Evolutionary conservation across 1,139 yeast species (phyloP).

Genomic region (Kluyveromyces sp.): DNA sequence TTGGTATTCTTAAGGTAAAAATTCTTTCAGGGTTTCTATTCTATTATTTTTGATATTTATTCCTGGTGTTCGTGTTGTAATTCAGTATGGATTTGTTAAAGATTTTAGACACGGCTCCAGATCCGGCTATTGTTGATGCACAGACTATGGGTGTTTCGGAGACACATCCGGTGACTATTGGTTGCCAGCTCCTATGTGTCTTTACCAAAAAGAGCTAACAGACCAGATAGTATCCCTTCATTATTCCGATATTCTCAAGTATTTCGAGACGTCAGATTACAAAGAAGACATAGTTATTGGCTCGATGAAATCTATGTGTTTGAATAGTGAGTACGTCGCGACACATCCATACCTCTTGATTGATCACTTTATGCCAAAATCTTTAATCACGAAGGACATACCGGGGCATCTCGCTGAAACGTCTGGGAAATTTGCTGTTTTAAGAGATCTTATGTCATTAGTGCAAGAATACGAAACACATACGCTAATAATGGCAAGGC

Average conservation of each 20-base stretch:
- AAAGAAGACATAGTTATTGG: conserved; percentile 54
- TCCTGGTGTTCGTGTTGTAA: background rate
- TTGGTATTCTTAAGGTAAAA: no score
- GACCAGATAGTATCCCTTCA: conserved; percentile 89
- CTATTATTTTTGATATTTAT: no score
- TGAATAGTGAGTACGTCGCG: conserved; percentile 70
- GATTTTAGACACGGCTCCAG: conserved; percentile 78
- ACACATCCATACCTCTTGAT: conserved; percentile 85
- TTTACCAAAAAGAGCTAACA: conserved; percentile 82
- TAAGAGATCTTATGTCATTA: conserved; percentile 47
- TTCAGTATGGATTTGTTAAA: conserved; percentile 59
- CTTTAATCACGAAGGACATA: conserved; percentile 66
- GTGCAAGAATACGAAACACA: conserved; percentile 36
- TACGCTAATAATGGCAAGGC: conserved; percentile 45
- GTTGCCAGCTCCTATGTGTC: conserved; percentile 81
- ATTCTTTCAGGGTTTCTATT: no score
- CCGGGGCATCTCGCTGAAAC: conserved; percentile 70
- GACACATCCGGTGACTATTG: conserved; percentile 61
- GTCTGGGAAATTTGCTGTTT: conserved; percentile 75
- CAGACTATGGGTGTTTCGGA: conserved; percentile 28
- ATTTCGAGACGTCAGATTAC: conserved; percentile 57
- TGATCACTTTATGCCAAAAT: conserved; percentile 81
- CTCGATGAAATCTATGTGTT: conserved; percentile 63
- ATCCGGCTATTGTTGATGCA: conserved; percentile 63
- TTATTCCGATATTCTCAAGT: conserved; percentile 81